Evolutionary conservation across 495 filamentous ascomycete genomes (phyloP).

Genomic region (Neurospora sp.): DNA sequence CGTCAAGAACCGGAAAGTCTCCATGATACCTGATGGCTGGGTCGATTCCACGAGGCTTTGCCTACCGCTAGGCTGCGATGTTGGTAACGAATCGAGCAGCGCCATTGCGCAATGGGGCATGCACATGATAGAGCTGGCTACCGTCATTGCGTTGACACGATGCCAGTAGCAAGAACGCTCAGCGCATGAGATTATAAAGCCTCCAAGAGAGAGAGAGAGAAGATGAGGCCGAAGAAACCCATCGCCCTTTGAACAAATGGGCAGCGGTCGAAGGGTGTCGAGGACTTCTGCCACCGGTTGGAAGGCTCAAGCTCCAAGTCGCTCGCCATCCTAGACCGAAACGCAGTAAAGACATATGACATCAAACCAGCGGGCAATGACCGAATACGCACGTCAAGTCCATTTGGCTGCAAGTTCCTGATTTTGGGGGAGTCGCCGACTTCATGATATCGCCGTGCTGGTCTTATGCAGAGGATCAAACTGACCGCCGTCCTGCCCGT

Average conservation of each 20-base stretch:
- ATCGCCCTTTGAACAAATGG: not conserved
- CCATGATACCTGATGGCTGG: not conserved
- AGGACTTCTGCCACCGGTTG: not conserved
- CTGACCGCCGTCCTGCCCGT: not conserved
- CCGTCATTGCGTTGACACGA: not conserved
- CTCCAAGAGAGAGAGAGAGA: not conserved
- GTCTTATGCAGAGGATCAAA: not conserved
- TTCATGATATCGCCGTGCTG: not conserved
- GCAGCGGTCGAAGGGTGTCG: not conserved
- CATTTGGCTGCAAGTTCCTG: not conserved
- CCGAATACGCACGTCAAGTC: not conserved
- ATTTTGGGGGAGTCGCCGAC: not conserved
- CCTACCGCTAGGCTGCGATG: not conserved
- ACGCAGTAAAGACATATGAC: not conserved
- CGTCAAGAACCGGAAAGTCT: not conserved
- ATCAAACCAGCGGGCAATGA: not conserved
- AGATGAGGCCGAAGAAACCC: not conserved
- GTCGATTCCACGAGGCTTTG: not conserved
- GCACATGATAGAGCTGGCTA: not conserved
- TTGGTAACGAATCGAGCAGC: not conserved
- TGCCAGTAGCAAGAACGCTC: not conserved
- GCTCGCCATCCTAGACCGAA: not conserved
- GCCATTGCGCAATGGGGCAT: not conserved
- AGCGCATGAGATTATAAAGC: not conserved
- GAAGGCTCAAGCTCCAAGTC: not conserved